Percentiles rank a stretch among this genome's conserved stretches.
Evolutionary conservation across 2,329 filamentous ascomycete genomes (phyloP).

Genomic region (Phialophora expanda): DNA sequence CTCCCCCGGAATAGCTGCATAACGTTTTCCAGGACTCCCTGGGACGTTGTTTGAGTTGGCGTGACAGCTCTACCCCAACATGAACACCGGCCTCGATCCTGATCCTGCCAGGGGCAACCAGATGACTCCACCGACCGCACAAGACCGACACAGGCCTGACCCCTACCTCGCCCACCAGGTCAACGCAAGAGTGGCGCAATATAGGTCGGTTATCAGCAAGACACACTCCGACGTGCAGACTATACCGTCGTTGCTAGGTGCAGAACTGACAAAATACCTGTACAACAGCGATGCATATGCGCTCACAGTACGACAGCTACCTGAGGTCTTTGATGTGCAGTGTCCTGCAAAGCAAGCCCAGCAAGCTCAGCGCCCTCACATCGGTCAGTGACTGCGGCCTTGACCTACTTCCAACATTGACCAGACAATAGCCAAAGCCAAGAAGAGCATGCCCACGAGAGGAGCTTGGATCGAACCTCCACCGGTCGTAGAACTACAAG

Average conservation of each 20-base stretch:
- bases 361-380: neutral
- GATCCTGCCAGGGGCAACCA: neutral
- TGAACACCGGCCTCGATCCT: neutral
- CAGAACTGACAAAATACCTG: slow-evolving; percentile 1
- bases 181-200: neutral
- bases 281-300: slow-evolving; percentile 1
- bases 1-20: neutral
- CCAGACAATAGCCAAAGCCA: neutral
- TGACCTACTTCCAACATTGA: neutral
- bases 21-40: neutral
- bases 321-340: neutral
- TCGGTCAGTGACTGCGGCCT: neutral
- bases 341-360: neutral
- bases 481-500: neutral
- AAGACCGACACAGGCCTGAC: neutral
- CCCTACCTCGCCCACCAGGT: neutral
- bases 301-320: slow-evolving; percentile 1
- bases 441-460: neutral
- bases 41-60: neutral
- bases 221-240: neutral
- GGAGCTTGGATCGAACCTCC: slow-evolving; percentile 3
- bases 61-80: neutral
- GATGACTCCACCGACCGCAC: neutral
- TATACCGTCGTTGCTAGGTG: neutral
- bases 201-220: slow-evolving; percentile 1